Conservation (phyloP, 495 filamentous ascomycete species). For the Aspergillus baeticus region DNA sequence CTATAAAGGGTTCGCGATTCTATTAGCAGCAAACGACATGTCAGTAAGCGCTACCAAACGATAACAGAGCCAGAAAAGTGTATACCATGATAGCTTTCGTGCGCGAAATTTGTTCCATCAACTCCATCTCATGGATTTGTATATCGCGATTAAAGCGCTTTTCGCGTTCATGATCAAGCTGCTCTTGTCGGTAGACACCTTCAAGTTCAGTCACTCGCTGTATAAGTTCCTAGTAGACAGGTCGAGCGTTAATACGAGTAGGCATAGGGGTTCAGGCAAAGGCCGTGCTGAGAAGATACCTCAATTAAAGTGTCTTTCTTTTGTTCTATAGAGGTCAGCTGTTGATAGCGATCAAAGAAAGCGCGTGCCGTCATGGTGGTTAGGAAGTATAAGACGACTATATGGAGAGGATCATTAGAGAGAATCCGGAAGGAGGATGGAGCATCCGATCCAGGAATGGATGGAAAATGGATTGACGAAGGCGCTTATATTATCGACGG, state of each 20-base stretch:
- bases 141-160: constrained; percentile 56
- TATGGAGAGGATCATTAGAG: neutral
- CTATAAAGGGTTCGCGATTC: constrained; percentile 73
- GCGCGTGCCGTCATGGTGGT: constrained; percentile 32
- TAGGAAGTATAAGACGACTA: neutral
- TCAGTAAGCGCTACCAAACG: constrained; percentile 15
- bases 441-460: constrained; percentile 1
- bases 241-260: constrained; percentile 4
- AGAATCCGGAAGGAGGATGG: neutral
- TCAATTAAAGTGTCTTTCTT: constrained; percentile 55
- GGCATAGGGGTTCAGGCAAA: neutral
- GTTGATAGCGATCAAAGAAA: constrained; percentile 48
- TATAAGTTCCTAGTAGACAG: constrained; percentile 44
- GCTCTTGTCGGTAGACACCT: constrained; percentile 45
- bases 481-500: constrained; percentile 13
- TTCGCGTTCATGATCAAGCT: constrained; percentile 53
- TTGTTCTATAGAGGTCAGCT: constrained; percentile 45
- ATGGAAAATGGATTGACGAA: too few relatives aligned
- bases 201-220: constrained; percentile 47
- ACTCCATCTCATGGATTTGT: constrained; percentile 51
- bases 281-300: constrained; percentile 29
- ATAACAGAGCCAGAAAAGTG: constrained; percentile 10
- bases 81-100: constrained; percentile 50
- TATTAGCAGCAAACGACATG: constrained; percentile 33
- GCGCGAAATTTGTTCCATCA: constrained; percentile 51